These are phyloP conservation scores for Albugo candida DNA, from an alignment of 352 stramenopile species.

Conservation along the genomic window DNA sequence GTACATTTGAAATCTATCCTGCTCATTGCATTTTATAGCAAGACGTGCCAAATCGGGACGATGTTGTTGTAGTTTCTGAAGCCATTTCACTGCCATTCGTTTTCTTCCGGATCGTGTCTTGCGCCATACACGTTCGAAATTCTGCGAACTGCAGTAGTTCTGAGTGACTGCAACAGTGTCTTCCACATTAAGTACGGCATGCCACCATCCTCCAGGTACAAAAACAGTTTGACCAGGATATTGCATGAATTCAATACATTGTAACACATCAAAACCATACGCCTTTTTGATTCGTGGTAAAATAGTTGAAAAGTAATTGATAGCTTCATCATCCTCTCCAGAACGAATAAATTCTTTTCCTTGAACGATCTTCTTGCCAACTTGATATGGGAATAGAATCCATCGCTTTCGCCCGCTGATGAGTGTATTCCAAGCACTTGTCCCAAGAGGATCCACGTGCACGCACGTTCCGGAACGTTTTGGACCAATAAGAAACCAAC, in stretches of 20 bases:
- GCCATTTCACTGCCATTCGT: slow-evolving; percentile 90
- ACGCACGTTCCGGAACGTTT: slow-evolving; percentile 85
- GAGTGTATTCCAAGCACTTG: slow-evolving; percentile 93
- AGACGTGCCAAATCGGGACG: slow-evolving; percentile 68
- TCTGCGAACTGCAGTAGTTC: slow-evolving; percentile 84
- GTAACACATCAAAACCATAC: slow-evolving; percentile 24
- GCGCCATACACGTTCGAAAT: slow-evolving; percentile 69
- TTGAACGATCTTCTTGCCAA: slow-evolving; percentile 46
- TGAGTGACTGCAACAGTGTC: slow-evolving; percentile 85
- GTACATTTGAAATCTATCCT: slow-evolving; percentile 81
- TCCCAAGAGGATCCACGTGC: slow-evolving; percentile 90
- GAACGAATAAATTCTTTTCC: slow-evolving; percentile 75
- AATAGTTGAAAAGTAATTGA: slow-evolving; percentile 87
- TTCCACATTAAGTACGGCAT: slow-evolving; percentile 85
- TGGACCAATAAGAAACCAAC: slow-evolving; percentile 90
- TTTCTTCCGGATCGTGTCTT: slow-evolving; percentile 84
- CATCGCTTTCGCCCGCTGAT: slow-evolving; percentile 89
- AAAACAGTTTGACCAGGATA: slow-evolving; percentile 84
- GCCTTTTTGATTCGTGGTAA: slow-evolving; percentile 75
- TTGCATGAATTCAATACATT: slow-evolving; percentile 78
- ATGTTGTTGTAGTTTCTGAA: slow-evolving; percentile 53
- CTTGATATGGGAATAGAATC: slow-evolving; percentile 90
- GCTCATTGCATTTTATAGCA: slow-evolving; percentile 67
- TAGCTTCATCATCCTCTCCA: slow-evolving; percentile 81
- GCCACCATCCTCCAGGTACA: slow-evolving; percentile 85